Evolutionary conservation across 768 basidiomycete genomes (phyloP).

Genomic region (Boletus tomentosulus): DNA sequence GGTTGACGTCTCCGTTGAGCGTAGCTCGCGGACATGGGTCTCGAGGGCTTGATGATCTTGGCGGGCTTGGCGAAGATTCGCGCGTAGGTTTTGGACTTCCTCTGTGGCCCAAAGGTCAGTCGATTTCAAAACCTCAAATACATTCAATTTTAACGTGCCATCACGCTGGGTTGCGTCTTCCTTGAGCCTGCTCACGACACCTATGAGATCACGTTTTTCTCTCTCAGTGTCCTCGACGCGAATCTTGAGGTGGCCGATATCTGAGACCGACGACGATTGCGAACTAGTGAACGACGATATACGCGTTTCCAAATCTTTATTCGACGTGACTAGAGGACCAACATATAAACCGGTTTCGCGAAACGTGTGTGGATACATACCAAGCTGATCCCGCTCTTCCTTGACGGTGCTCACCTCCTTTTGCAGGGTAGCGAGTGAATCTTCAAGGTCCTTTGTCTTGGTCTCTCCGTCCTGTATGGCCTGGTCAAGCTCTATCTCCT

Average conservation of each 20-base stretch:
- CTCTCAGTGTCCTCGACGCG: constrained; percentile 74
- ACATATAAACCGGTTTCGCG: constrained; percentile 6
- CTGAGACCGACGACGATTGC: constrained; percentile 58
- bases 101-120: constrained; percentile 38
- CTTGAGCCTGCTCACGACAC: constrained; percentile 77
- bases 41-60: constrained; percentile 69
- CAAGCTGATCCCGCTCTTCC: constrained; percentile 61
- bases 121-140: neutral
- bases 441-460: constrained; percentile 53
- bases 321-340: constrained; percentile 38
- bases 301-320: constrained; percentile 48
- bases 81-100: constrained; percentile 65
- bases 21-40: constrained; percentile 64
- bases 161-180: constrained; percentile 71
- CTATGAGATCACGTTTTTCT: constrained; percentile 87
- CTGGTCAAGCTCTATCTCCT: constrained; percentile 83
- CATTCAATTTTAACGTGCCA: constrained; percentile 41
- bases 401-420: constrained; percentile 54
- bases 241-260: constrained; percentile 53
- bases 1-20: constrained; percentile 71
- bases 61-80: constrained; percentile 68
- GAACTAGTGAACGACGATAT: constrained; percentile 54
- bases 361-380: constrained; percentile 38
- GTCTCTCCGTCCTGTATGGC: constrained; percentile 75
- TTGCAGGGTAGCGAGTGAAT: constrained; percentile 46